Base-by-base conservation (phyloP, 2,329 filamentous ascomycete species). In the Tolypocladium inflatum region DNA sequence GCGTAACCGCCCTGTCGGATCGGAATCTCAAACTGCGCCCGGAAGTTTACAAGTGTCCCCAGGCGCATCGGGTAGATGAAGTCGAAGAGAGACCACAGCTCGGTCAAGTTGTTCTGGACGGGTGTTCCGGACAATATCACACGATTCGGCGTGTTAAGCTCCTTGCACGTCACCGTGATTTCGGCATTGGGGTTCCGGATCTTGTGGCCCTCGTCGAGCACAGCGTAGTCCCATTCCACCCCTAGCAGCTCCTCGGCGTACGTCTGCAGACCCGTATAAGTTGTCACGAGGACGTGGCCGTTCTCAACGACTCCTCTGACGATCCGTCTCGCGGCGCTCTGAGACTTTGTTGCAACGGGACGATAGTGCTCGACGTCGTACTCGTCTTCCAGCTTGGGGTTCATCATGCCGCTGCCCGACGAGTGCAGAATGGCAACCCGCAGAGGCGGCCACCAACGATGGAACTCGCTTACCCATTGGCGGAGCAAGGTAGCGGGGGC, bases 361-460 rank as follows among this genome's bases (percentile, higher is more conserved):
- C 66, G 70, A 51, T 65, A 72, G 64, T 73, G 65, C 8, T 82
- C 78, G 63, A 80, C 74, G 48, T 80, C 76, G 57, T 79, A 77
- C 19, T 77, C 73, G 64, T 83, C 73, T 71, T 85, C 74, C 67
- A 84, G 70, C 72, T 86, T 75, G n/a, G 95, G 78, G 63, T 96
- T 91, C 56, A 97, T 77, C 93, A 99, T 97, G 21, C 94, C 95
- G 70, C 91, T 97, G 3, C 94, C 94, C 5, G 94, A 97, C 1
- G 91, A 91, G 70, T 99, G 94, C 54, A 99, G 72, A 61, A 99
- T 97, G 0, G 92, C 96, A 6, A 99, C 94, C 48, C 95, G 84
- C 38, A 99, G 78, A n/a, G 94, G 88, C n/a, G 94, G 94, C 95
- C 95, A 99, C 95, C 95, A 99, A 15, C 88, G 86, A 73, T 99